Base-by-base conservation (phyloP, 2,329 filamentous ascomycete species). In the Sphaerulina populicola region DNA sequence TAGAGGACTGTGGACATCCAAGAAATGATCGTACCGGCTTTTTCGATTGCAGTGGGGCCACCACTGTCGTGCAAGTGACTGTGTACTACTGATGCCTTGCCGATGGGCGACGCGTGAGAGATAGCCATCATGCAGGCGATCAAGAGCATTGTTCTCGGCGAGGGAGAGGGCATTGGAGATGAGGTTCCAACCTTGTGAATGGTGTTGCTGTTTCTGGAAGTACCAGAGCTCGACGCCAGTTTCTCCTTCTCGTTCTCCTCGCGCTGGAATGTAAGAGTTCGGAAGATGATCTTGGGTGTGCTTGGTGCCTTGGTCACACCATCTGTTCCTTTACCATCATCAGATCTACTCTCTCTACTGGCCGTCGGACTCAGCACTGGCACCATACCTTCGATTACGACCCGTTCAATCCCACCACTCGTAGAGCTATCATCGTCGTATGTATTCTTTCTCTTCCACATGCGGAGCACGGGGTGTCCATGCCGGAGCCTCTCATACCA, bases 401-500 rank as follows among this genome's bases (percentile, higher is more conserved):
- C 61, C 47, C 61, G 59, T 33, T 63, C 54, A 52, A 64, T 62
- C 37, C 44, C 50, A 3, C 56, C 54, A 38, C 49, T 53, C 18
- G 54, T 53, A 33, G 52, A 43, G 23, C 58, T 57, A 41, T 53
- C 56, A 29, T 53, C 47, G 29, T 44, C 43, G 33, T 53, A 47
- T 4, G 38, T 36, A 33, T 51, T 53, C 48, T 47, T 45, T 55
- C 42, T 57, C 45, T 61, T 58, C 63, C 64, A 66, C 6, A 68
- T 57, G 27, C 63, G 61, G n/a, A 70, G 65, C 29, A 74, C 58
- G 15, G 73, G 70, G 49, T 72, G 66, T 42, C 72, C 74, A 49
- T 76, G 71, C 60, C 76, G 74, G 53, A 80, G 63, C 53, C 77
- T 71, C 45, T 80, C 79, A 60, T 85, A 85, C 79, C 81, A 85